Evolutionary conservation across 805 yeast species (phyloP), one percentile per base, ranked within the genome.

Genomic region (Sungouiozyma ichnusensis): DNA sequence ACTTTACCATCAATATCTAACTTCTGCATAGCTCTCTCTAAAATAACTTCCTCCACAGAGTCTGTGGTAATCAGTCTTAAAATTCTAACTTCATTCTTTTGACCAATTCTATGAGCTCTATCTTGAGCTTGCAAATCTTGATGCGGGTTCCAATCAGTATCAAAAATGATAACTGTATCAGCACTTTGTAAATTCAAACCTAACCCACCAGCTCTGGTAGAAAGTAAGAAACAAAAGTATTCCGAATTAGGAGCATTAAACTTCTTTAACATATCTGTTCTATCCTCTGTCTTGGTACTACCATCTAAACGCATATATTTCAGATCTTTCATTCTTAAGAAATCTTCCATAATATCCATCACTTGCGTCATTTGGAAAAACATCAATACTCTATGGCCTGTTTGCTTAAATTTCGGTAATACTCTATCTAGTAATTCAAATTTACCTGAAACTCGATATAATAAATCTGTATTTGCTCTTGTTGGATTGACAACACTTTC

Each of bases 91-190:
- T 84, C 94, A 59, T 84, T 84, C 70, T 83, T 84, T 57, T 84
- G 94, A 36, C 94, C 94, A 60, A 84, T 84, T 71, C 94, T 76
- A 62, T 84, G 94, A 1, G 94, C 94, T 68, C 94, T 73, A 63
- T 84, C 94, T 63, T 84, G 94, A 1, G 92, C 94, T 61, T 84
- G 94, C 56, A 84, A 74, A 76, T 84, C 94, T 63, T 84, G 94
- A 65, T 84, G 94, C 7, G 94, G 94, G 57, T 84, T 84, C 94
- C 94, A 84, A 66, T 84, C 94, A 14, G 90, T 81, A 60, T 84
- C 94, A 58, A 83, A 84, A 48, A 84, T 84, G 48, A 84, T 77
- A 44, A 84, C 94, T 0, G 94, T 84, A 58, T 84, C 94, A 3
- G 94, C 94, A 19, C 88, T 82, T 66, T 84, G 94, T 60, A 84